Conservation (phyloP, 148 eudicot genomes). For the Selenicereus undatus region DNA sequence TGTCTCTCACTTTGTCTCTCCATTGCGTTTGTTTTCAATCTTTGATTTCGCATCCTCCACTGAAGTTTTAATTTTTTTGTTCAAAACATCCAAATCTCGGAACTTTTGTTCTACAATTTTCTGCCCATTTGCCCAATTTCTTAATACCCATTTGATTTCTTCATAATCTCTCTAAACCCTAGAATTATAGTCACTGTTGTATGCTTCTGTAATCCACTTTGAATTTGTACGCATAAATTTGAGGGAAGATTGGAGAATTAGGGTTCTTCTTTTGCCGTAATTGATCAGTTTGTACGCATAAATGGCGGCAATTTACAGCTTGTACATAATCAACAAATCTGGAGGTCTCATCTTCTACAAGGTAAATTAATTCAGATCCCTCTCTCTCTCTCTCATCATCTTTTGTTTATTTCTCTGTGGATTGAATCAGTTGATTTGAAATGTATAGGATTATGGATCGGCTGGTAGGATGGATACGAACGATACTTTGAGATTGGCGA, state of each 20-base stretch:
- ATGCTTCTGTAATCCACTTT: not conserved
- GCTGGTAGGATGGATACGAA: constrained; percentile 96
- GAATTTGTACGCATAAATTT: not conserved
- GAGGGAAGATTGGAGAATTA: constrained; percentile 7
- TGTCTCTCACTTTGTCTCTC: not conserved
- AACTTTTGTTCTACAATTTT: not conserved
- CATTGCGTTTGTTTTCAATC: not conserved
- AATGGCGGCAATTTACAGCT: constrained; percentile 83
- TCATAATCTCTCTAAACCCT: not conserved
- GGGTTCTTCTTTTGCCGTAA: constrained; percentile 3
- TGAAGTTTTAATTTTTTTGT: not conserved
- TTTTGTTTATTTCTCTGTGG: not conserved
- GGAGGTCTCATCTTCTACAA: constrained; percentile 95
- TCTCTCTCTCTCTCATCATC: not conserved
- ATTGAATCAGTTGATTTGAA: not conserved
- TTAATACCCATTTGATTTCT: not conserved
- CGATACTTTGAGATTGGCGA: constrained; percentile 92
- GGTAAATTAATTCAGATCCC: constrained; percentile 30
- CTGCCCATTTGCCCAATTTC: not conserved
- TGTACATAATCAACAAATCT: constrained; percentile 89
- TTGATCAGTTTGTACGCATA: not conserved
- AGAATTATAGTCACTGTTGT: not conserved
- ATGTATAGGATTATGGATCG: constrained; percentile 82
- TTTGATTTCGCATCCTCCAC: not conserved
- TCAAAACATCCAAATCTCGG: not conserved